phyloP scores from a whole-genome alignment of 768 basidiomycete genomes.

The Suillus subalutaceus region DNA sequence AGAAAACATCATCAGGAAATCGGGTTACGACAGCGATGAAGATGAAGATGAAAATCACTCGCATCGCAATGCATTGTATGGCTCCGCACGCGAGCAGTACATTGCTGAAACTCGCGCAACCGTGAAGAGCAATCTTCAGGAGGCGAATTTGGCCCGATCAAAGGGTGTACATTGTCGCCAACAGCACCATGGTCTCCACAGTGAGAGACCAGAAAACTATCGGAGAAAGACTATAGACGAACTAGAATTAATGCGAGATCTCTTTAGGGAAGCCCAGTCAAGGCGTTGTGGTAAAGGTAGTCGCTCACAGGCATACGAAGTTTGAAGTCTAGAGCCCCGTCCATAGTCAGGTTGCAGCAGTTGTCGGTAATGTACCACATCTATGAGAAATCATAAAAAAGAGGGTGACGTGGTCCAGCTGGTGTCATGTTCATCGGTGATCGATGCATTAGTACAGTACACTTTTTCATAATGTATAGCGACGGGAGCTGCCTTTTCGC shows the following conservation, averaged over 20 bases:
- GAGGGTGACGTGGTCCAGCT: neutral
- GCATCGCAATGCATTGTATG: constrained; percentile 13
- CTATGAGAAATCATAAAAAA: neutral
- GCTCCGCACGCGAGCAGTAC: constrained; percentile 22
- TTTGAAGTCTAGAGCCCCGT: neutral
- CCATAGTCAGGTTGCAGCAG: neutral
- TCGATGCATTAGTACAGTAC: too few relatives aligned
- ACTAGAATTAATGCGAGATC: constrained; percentile 19
- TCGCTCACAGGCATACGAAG: neutral
- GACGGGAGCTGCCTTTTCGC: too few relatives aligned
- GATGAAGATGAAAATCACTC: constrained; percentile 11
- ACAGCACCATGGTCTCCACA: constrained; percentile 15
- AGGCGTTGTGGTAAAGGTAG: constrained; percentile 11
- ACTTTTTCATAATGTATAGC: too few relatives aligned
- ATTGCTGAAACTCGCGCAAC: constrained; percentile 21
- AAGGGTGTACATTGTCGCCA: constrained; percentile 27
- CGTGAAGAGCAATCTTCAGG: constrained; percentile 18
- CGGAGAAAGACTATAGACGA: constrained; percentile 20
- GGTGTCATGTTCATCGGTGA: too few relatives aligned
- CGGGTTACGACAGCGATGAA: constrained; percentile 20
- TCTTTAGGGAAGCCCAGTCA: constrained; percentile 15
- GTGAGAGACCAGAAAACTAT: constrained; percentile 16
- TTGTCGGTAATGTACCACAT: neutral
- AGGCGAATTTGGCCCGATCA: constrained; percentile 22
- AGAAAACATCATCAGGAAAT: constrained; percentile 17